phyloP scores from a whole-genome alignment of 768 basidiomycete species.

The Neoboletus brunneissimus region DNA sequence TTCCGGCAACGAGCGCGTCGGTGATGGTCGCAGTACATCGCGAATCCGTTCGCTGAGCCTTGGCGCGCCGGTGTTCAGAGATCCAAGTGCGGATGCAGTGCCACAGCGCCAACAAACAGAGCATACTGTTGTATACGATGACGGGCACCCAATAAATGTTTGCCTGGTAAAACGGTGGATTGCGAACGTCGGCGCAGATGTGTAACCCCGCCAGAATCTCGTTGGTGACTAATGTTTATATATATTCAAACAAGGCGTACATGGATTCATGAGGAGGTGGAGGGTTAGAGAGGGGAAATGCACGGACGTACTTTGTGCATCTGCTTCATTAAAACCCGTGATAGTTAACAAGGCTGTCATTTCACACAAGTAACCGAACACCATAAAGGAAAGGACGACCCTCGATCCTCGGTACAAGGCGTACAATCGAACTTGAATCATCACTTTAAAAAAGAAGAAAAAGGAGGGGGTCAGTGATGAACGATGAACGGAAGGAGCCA shows the following conservation, averaged over 20 bases:
- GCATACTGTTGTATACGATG: background rate
- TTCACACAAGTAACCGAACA: slow-evolving; percentile 2
- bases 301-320: background rate
- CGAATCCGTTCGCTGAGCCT: no score
- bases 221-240: background rate
- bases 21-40: no score
- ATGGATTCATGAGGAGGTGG: background rate
- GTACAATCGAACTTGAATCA: slow-evolving; percentile 15
- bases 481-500: no score
- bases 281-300: background rate
- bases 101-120: background rate
- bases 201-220: background rate
- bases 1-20: no score
- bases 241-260: background rate
- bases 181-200: background rate
- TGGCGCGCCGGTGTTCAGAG: background rate
- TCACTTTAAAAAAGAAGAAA: background rate
- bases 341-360: background rate
- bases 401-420: slow-evolving; percentile 12
- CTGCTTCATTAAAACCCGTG: background rate
- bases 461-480: no score
- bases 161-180: background rate
- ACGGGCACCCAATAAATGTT: background rate
- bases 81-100: background rate
- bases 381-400: slow-evolving; percentile 4